Percentiles rank a stretch among this genome's conserved stretches.
These are phyloP conservation scores for Kockovaella imperatae DNA, from an alignment of 768 basidiomycete genomes.

Conservation along the genomic window DNA sequence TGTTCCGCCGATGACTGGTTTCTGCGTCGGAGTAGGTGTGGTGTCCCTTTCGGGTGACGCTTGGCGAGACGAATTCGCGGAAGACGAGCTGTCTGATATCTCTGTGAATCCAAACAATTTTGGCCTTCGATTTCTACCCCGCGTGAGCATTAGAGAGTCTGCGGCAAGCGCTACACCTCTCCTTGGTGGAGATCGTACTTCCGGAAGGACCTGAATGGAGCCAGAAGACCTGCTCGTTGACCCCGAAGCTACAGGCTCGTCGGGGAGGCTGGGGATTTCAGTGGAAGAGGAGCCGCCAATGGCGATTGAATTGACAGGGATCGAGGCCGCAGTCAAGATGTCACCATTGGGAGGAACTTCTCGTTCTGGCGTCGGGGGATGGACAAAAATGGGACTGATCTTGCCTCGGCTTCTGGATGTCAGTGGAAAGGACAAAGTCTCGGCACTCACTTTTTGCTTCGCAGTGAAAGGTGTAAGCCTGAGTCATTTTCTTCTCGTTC, in stretches of 20 bases:
- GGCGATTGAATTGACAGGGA: constrained; percentile 13
- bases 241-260: neutral
- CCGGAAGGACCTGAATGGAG: constrained; percentile 36
- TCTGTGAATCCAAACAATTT: constrained; percentile 43
- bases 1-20: neutral
- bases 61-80: constrained; percentile 14
- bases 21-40: constrained; percentile 4
- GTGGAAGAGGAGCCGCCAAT: constrained; percentile 9
- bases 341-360: neutral
- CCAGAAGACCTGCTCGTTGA: constrained; percentile 7
- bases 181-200: constrained; percentile 41
- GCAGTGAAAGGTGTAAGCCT: constrained; percentile 3
- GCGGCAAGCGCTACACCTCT: constrained; percentile 21
- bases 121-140: constrained; percentile 29
- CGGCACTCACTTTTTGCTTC: constrained; percentile 14
- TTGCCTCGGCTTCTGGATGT: constrained; percentile 12
- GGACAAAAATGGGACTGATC: constrained; percentile 31
- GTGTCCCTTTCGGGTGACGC: constrained; percentile 20
- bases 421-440: constrained; percentile 7
- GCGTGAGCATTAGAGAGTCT: constrained; percentile 23
- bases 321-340: constrained; percentile 1
- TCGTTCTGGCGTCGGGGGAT: constrained; percentile 38
- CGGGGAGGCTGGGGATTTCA: neutral
- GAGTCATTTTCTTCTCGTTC: constrained; percentile 1
- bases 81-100: constrained; percentile 22